Evolutionary conservation across 176 grass and related monocot genomes (phyloP), one percentile per base, ranked within the genome.

Genomic region (Dactylis glomerata): DNA sequence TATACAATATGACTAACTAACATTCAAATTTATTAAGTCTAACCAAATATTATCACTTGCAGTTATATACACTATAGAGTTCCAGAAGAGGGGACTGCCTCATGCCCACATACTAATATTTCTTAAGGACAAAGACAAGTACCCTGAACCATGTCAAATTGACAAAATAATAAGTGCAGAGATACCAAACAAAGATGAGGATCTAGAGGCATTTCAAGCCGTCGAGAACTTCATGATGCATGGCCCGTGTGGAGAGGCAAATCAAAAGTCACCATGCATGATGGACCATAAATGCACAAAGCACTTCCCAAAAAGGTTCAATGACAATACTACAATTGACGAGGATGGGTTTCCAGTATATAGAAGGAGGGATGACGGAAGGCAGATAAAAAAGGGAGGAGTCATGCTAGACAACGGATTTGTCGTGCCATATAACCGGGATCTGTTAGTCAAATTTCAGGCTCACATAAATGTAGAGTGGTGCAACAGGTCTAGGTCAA

Each of bases 381-480:
- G 47, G 47, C 47, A 51, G 47, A 51, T 51, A 19, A 19, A 51
- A 51, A 51, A 51, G 47, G 47, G 47, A 51, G 47, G 5, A 1
- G 47, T 51, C 47, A 51, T 19, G 47, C 47, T 51, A 15, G 47
- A 51, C 5, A 51, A 51, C 5, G 47, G 47, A 51, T 51, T 51
- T 51, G 47, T 51, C 16, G 16, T 51, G 0, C 57, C 41, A 0
- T 68, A 81, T 17, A 85, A 89, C 1, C 23, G 3, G 16, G 19
- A 76, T 47, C 4, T 89, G 0, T 6, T 86, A 0, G 3, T 82
- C 0, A 85, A 85, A 17, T 90, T 58, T 15, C 38, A 75, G 40
- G 75, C 66, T 0, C 77, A 90, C 32, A 75, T 86, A 3, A 81
- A 76, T 17, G 78, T 86, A 5, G 83, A 90, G 19, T 44, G 23